Conservation (phyloP, 2,329 filamentous ascomycete genomes). For the Bipolaris zeicola region DNA sequence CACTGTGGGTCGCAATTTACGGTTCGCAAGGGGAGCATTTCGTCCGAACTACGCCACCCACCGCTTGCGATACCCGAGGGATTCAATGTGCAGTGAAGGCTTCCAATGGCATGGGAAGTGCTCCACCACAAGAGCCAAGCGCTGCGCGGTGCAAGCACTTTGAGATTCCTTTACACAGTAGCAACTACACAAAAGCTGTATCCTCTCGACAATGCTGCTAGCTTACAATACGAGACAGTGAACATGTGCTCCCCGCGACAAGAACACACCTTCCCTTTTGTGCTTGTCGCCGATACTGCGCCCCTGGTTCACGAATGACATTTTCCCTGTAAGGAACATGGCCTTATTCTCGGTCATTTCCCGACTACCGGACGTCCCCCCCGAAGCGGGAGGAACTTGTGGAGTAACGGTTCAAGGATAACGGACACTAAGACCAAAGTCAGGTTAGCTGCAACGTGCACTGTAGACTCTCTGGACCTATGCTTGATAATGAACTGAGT, state of each 20-base stretch:
- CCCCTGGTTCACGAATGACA: not conserved
- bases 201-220: not conserved
- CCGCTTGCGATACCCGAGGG: too few relatives aligned
- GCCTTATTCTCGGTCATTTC: conserved; percentile 6
- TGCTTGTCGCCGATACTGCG: not conserved
- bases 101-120: not conserved
- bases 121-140: not conserved
- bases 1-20: conserved; percentile 9
- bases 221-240: not conserved
- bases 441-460: conserved; percentile 8
- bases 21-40: not conserved
- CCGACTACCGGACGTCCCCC: conserved; percentile 10
- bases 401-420: conserved; percentile 14
- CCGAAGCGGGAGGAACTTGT: conserved; percentile 12
- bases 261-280: conserved; percentile 7
- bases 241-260: not conserved
- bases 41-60: not conserved
- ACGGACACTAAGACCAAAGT: conserved; percentile 1
- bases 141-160: too few relatives aligned
- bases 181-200: not conserved
- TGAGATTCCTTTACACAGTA: too few relatives aligned
- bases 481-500: not conserved
- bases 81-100: not conserved
- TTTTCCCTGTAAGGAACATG: conserved; percentile 9
- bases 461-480: conserved; percentile 4